A percentile compares a stretch with the other conserved stretches of the same genome.
phyloP scores from a whole-genome alignment of 495 filamentous ascomycete species.

The Penicillium pancosmium region DNA sequence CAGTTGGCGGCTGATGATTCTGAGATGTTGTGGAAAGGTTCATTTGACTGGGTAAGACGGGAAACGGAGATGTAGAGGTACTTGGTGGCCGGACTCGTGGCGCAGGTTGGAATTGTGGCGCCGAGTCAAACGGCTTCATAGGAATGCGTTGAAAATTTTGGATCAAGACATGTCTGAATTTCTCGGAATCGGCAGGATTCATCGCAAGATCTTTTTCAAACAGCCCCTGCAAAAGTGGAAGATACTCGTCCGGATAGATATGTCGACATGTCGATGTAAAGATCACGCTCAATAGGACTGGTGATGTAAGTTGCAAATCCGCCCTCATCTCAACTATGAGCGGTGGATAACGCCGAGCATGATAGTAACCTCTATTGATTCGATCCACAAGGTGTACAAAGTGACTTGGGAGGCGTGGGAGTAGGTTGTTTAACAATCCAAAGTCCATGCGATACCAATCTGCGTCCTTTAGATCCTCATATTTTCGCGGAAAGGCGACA shows the following conservation, averaged over 20 bases:
- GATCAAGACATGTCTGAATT: not conserved
- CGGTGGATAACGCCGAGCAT: conserved; percentile 53
- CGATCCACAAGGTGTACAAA: conserved; percentile 32
- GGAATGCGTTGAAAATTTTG: conserved; percentile 15
- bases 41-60: not conserved
- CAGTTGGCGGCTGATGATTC: not conserved
- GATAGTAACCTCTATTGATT: conserved; percentile 33
- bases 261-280: conserved; percentile 55
- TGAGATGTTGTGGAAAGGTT: not conserved
- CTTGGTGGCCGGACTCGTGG: not conserved
- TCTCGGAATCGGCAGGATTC: not conserved
- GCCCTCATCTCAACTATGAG: conserved; percentile 60
- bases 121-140: not conserved
- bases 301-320: conserved; percentile 54
- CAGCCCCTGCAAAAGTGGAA: not conserved
- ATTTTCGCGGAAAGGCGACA: not conserved
- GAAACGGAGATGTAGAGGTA: not conserved
- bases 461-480: not conserved
- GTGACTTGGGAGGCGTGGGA: conserved; percentile 31
- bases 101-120: not conserved
- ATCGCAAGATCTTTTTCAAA: conserved; percentile 3
- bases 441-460: conserved; percentile 11
- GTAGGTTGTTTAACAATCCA: not conserved
- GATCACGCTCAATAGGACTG: conserved; percentile 58
- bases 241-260: conserved; percentile 19